Base-by-base conservation (phyloP, 129 eudicot genomes). In the Daucus carota region DNA sequence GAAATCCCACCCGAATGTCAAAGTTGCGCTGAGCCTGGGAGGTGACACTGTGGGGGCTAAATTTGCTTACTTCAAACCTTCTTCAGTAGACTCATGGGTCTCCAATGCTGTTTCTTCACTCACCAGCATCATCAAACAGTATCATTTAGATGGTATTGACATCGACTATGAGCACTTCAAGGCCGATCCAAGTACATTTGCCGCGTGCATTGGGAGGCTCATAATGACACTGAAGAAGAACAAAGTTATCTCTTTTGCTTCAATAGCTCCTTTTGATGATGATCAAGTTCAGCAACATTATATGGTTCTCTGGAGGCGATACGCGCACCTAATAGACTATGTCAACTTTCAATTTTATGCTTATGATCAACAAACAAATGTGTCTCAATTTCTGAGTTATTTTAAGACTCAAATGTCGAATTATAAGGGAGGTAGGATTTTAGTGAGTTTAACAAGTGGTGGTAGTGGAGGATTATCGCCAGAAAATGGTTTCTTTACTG, bases 11-110 rank as follows among this genome's bases (percentile, higher is more conserved):
- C 31, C 82, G 18, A 87, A 87, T 28, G 84, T 84, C 32, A 84
- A 84, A 52, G 80, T 87, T 17, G 90, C 84, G n/a, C 43, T 87
- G 32, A 87, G 88, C 75, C 26, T 87, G 68, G 90, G 90, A 57
- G 90, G 90, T 11, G 88, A 81, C 24, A 79, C 76, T 20, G 84
- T 86, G 17, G 80, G 77, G 70, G 45, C 26, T 38, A 50, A 38
- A 31, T 52, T 60, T 16, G 84, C 81, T 12, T 78, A 78, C 83
- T 83, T 83, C 70, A 57, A 65, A 28, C 85, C 86, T 22, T 46
- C 62, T 1, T 76, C 82, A 2, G n/a, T 77, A 22, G 31, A 73
- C 13, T 52, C 79, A 17, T 82, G 85, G 85, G 79, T 82, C 22
- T 20, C 70, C 20, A 82, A 82, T 54, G 82, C 81, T 10, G 79